Evolutionary conservation across 192 early-diverging fungal genomes (phyloP).

Genomic region (Entomortierella lignicola): DNA sequence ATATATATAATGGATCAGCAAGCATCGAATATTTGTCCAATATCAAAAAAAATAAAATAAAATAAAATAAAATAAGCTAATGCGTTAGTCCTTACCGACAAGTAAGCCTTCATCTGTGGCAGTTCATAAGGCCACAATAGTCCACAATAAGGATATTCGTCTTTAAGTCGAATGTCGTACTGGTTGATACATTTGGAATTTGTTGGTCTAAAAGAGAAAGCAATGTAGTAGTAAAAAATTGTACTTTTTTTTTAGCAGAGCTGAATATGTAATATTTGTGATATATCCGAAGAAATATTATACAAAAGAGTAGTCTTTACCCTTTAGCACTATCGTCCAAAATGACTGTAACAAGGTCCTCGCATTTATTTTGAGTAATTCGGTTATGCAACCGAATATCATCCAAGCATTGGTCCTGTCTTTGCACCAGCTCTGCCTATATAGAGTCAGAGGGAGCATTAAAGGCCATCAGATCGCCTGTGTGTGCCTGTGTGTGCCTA

Average conservation of each 20-base stretch:
- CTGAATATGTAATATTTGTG: too few species aligned
- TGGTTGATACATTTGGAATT: slow-evolving; percentile 61
- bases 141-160: slow-evolving; percentile 62
- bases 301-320: too few species aligned
- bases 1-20: neutral
- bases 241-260: too few species aligned
- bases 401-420: slow-evolving; percentile 50
- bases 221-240: too few species aligned
- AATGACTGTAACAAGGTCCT: slow-evolving; percentile 39
- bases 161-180: slow-evolving; percentile 67
- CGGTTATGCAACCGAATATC: slow-evolving; percentile 21
- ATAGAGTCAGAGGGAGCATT: neutral
- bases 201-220: slow-evolving; percentile 3
- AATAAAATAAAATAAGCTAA: too few species aligned
- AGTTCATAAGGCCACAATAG: slow-evolving; percentile 67
- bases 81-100: slow-evolving; percentile 69
- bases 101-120: slow-evolving; percentile 54
- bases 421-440: neutral
- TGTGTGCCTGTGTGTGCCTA: too few species aligned
- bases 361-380: slow-evolving; percentile 55
- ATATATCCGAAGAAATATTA: too few species aligned
- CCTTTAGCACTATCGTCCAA: slow-evolving; percentile 1
- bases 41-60: neutral
- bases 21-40: neutral
- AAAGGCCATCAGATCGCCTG: too few species aligned